Conservation (phyloP, 164 flowering plant species). For the Vitis amurensis region DNA sequence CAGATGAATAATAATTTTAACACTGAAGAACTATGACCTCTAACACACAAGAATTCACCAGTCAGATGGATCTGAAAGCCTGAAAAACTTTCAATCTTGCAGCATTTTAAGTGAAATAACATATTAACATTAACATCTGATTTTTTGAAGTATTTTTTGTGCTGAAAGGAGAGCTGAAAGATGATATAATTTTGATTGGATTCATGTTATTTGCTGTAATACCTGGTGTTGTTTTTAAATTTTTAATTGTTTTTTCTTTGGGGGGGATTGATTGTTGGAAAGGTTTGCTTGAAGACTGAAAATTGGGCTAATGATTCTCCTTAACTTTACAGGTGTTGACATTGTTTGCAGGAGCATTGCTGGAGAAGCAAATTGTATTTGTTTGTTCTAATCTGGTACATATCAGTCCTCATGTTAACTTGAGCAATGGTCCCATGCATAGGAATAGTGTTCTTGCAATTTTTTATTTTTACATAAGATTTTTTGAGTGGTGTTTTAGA, state of each 20-base stretch:
- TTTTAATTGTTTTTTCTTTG: no score
- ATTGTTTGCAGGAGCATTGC: slow-evolving; percentile 83
- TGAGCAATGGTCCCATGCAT: not conserved
- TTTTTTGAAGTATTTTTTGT: not conserved
- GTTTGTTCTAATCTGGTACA: slow-evolving; percentile 92
- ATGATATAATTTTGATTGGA: not conserved
- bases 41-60: no score
- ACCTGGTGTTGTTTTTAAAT: not conserved
- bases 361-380: slow-evolving; percentile 90
- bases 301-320: slow-evolving; percentile 8
- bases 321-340: slow-evolving; percentile 64
- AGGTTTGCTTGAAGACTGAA: not conserved
- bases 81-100: no score
- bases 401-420: not conserved
- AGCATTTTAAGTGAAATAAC: no score
- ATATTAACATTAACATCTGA: no score
- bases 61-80: no score
- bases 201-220: not conserved
- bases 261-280: no score
- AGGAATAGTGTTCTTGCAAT: not conserved
- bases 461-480: not conserved
- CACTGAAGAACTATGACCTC: no score
- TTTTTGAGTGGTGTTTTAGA: not conserved
- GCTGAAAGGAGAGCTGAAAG: not conserved
- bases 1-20: no score